These are phyloP conservation scores for Aspergillus fijiensis DNA, from an alignment of 2,329 filamentous ascomycete species.

Conservation along the genomic window DNA sequence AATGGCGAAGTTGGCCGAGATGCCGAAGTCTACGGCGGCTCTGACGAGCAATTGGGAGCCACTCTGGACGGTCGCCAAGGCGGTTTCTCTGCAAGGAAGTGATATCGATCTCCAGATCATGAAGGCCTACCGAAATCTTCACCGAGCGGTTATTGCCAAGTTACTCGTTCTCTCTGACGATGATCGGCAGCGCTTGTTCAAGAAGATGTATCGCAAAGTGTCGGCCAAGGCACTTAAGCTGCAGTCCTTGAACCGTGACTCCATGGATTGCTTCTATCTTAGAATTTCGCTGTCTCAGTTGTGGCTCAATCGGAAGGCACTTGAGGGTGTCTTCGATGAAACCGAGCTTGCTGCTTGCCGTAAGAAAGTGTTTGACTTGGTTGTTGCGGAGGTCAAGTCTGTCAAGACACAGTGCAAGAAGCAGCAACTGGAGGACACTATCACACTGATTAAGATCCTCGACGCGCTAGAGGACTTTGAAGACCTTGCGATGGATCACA, in stretches of 20 bases:
- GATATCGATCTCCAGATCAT: conserved; percentile 36
- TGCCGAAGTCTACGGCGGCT: conserved; percentile 39
- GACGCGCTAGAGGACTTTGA: conserved; percentile 43
- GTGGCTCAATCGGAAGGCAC: conserved; percentile 32
- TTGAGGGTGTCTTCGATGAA: conserved; percentile 30
- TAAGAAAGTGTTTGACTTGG: conserved; percentile 33
- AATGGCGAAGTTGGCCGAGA: conserved; percentile 42
- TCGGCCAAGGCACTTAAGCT: conserved; percentile 31
- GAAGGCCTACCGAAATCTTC: conserved; percentile 39
- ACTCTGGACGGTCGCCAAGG: conserved; percentile 38
- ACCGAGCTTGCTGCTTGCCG: conserved; percentile 34
- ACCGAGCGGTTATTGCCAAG: conserved; percentile 37
- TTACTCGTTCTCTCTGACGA: conserved; percentile 35
- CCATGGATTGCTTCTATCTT: conserved; percentile 39
- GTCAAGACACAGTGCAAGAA: conserved; percentile 38
- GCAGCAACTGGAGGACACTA: conserved; percentile 32
- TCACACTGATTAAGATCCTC: conserved; percentile 38
- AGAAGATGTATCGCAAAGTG: conserved; percentile 36
- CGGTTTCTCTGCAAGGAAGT: conserved; percentile 32
- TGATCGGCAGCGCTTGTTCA: conserved; percentile 35
- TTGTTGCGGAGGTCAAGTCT: conserved; percentile 37
- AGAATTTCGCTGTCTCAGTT: conserved; percentile 37
- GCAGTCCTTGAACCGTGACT: conserved; percentile 33
- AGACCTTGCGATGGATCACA: conserved; percentile 35
- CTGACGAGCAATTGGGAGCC: conserved; percentile 38